These are phyloP conservation scores for Epichloe brachyelytri DNA, from an alignment of 2,329 filamentous ascomycete species.

Conservation along the genomic window DNA sequence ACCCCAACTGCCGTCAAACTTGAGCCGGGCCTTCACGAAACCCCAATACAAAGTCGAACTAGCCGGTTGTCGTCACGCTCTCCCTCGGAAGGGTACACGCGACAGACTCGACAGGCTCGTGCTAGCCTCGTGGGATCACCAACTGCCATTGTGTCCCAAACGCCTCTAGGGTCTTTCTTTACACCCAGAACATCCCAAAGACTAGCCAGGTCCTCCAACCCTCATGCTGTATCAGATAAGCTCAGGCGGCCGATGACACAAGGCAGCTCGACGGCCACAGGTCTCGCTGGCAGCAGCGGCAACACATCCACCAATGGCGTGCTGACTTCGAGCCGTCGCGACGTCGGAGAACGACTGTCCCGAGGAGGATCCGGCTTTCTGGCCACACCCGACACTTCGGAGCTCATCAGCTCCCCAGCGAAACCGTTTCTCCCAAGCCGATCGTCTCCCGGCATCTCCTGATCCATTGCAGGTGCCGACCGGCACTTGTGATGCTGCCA, in stretches of 20 bases:
- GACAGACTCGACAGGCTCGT: slow-evolving; percentile 18
- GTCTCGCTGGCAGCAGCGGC: background rate
- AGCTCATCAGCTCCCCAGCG: slow-evolving; percentile 23
- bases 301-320: background rate
- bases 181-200: slow-evolving; percentile 14
- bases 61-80: slow-evolving; percentile 20
- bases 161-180: slow-evolving; percentile 3
- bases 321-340: slow-evolving; percentile 10
- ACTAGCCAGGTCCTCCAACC: slow-evolving; percentile 15
- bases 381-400: slow-evolving; percentile 46
- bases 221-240: slow-evolving; percentile 21
- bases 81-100: slow-evolving; percentile 20
- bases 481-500: slow-evolving; percentile 31
- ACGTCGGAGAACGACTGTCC: slow-evolving; percentile 12
- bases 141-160: slow-evolving; percentile 4
- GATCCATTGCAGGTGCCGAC: slow-evolving; percentile 28
- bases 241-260: slow-evolving; percentile 22
- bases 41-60: slow-evolving; percentile 14
- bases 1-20: slow-evolving; percentile 16
- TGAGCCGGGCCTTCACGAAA: slow-evolving; percentile 14
- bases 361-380: slow-evolving; percentile 24
- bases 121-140: slow-evolving; percentile 19
- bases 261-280: slow-evolving; percentile 7
- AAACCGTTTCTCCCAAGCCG: slow-evolving; percentile 27
- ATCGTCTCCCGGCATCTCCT: slow-evolving; percentile 30